Conservation (phyloP, 352 stramenopile genomes). For the Blastocystis sp. region DNA sequence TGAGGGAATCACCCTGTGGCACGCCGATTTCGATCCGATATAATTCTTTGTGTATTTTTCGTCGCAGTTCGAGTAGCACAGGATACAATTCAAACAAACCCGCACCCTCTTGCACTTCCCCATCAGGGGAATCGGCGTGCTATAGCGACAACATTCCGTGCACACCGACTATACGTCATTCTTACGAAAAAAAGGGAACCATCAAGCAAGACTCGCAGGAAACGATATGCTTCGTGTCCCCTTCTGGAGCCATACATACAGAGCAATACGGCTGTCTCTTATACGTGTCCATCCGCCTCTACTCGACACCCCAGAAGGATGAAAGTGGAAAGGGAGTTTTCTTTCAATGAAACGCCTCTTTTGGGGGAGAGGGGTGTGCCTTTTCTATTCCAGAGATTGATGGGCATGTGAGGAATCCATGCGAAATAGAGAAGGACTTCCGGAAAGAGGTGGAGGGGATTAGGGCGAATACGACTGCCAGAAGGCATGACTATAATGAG, state of each 20-base stretch:
- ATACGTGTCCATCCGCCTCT: not conserved
- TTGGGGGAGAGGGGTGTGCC: not conserved
- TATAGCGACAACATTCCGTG: slow-evolving; percentile 16
- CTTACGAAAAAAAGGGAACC: not conserved
- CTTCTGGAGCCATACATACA: slow-evolving; percentile 1
- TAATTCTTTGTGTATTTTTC: not conserved
- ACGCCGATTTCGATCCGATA: not conserved
- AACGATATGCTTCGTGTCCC: slow-evolving; percentile 1
- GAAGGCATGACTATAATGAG: too few species aligned
- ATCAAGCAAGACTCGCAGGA: slow-evolving; percentile 43
- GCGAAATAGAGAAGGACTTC: not conserved
- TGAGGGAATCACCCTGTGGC: not conserved
- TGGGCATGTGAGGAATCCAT: not conserved
- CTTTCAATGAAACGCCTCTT: not conserved
- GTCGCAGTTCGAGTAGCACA: slow-evolving; percentile 46
- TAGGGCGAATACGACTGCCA: not conserved
- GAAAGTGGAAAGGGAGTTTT: not conserved
- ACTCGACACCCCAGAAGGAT: not conserved
- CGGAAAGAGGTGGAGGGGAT: not conserved
- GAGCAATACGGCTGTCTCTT: not conserved
- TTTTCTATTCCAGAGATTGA: not conserved
- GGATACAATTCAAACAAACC: slow-evolving; percentile 30
- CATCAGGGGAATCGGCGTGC: slow-evolving; percentile 56
- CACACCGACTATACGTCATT: slow-evolving; percentile 29
- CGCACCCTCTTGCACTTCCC: slow-evolving; percentile 6